Evolutionary conservation across 495 filamentous ascomycete genomes (phyloP).

Genomic region (Wilcoxina mikolae): DNA sequence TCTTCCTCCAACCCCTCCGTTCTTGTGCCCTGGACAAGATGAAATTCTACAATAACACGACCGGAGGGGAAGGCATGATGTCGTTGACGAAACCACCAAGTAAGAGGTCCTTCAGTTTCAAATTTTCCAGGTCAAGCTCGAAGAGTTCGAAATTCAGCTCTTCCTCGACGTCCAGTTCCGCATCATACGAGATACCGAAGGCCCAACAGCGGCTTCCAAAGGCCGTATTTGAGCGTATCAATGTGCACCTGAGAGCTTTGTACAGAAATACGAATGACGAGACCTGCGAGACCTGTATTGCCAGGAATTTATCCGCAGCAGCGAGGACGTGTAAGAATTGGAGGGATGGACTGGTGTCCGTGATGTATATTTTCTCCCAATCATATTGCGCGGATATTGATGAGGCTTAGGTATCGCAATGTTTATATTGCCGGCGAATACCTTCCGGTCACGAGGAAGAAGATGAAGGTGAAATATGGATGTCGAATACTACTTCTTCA

Average conservation of each 20-base stretch:
- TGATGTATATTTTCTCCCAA: neutral
- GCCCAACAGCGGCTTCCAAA: neutral
- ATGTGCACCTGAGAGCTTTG: neutral
- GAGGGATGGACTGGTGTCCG: neutral
- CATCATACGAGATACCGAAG: neutral
- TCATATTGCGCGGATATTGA: neutral
- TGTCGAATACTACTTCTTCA: conserved; percentile 59
- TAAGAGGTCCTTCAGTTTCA: neutral
- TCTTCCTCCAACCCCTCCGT: no score
- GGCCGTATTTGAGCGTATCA: neutral
- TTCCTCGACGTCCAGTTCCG: neutral
- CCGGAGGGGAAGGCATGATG: no score
- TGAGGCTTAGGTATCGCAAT: neutral
- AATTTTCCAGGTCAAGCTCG: no score
- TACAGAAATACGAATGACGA: neutral
- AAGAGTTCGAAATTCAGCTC: neutral
- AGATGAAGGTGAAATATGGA: conserved; percentile 34
- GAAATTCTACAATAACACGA: no score
- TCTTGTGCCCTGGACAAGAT: no score
- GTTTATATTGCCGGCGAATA: neutral
- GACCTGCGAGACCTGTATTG: neutral
- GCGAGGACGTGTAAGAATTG: neutral
- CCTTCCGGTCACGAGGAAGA: neutral
- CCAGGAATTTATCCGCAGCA: neutral
- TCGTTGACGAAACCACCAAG: no score